Evolutionary conservation across 768 basidiomycete species (phyloP), one percentile per base, ranked within the genome.

Genomic region (Glaciozyma martinii): DNA sequence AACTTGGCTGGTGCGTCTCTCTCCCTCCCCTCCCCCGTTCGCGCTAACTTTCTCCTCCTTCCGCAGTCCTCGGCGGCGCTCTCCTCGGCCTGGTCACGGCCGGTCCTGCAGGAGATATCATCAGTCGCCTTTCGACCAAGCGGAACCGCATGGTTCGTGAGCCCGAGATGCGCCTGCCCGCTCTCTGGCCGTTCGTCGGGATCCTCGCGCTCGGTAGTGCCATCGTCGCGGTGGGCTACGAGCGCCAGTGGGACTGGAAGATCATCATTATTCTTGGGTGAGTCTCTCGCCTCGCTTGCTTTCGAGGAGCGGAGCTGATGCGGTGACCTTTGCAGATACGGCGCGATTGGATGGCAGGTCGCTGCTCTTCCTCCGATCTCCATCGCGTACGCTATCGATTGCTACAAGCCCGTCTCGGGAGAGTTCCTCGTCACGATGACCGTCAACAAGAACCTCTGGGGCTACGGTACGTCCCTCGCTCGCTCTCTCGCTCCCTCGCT

Each of bases 381-480:
- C 1, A 54, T 54, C 19, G 32, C 53, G 18, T 54, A 33, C 23
- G 29, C 30, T 18, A 55, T 61, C 50, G 59, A 52, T 30, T 56
- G 52, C 21, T 65, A 60, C 56, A 60, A 58, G 32, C 63, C 63
- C 40, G 63, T 65, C 33, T 37, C 44, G 3, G 64, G 59, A 13
- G 50, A 61, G 16, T 60, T 66, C 25, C 27, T 66, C n/a, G 59
- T 54, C 5, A 19, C 53, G 8, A 29, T 54, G 27, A 54, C 53
- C 16, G 53, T 54, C 53, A 54, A 54, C 53, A 54, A 54, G 30
- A 54, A 54, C 53, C 13, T 54, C 2, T 54, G 53, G 53, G 53
- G 53, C 7, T 54, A 54, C 53, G 53, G 53, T 12, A 9, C 3
- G 47, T 25, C 25, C 19, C 16, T 18, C 46, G 10, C 27, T 23